These are phyloP conservation scores for Trametes versicolor DNA, from an alignment of 1,284 basidiomycete genomes.

Conservation along the genomic window DNA sequence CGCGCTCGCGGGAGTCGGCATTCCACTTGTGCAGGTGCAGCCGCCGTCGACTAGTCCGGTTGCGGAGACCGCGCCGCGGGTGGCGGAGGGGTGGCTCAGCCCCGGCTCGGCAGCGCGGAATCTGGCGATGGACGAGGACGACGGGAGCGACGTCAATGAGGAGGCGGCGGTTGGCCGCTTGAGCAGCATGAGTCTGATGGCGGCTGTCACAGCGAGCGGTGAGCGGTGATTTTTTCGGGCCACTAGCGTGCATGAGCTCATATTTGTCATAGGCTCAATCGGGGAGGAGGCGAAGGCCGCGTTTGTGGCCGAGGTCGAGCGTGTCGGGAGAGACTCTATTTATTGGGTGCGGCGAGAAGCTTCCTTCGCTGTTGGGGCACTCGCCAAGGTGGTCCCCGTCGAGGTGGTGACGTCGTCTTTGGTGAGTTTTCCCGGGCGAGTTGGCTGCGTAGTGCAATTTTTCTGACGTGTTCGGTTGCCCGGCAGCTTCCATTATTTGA, in stretches of 20 bases:
- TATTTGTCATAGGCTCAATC: conserved; percentile 60
- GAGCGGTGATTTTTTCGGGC: conserved; percentile 40
- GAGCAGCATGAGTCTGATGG: conserved; percentile 94
- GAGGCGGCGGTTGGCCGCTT: conserved; percentile 90
- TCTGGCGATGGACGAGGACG: conserved; percentile 28
- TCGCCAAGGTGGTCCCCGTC: conserved; percentile 86
- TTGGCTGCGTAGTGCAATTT: background rate
- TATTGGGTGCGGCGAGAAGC: conserved; percentile 92
- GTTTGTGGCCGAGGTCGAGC: conserved; percentile 87
- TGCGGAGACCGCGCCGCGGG: conserved; percentile 14
- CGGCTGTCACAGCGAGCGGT: conserved; percentile 84
- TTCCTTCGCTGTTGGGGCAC: conserved; percentile 87
- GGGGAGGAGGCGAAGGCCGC: conserved; percentile 67
- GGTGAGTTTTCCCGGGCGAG: conserved; percentile 53
- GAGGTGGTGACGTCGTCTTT: conserved; percentile 73
- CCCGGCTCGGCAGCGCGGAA: conserved; percentile 20
- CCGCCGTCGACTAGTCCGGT: conserved; percentile 20
- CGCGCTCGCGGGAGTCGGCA: conserved; percentile 12
- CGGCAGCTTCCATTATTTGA: conserved; percentile 85
- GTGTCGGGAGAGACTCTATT: conserved; percentile 80
- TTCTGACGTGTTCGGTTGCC: conserved; percentile 22
- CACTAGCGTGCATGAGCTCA: background rate
- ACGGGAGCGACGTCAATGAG: conserved; percentile 53
- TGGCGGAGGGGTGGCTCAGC: conserved; percentile 22
- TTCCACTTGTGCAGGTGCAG: conserved; percentile 22